Percentiles rank a stretch among this genome's conserved stretches.
Evolutionary conservation across 148 eudicot species (phyloP).

Genomic region (Silene uniflora): DNA sequence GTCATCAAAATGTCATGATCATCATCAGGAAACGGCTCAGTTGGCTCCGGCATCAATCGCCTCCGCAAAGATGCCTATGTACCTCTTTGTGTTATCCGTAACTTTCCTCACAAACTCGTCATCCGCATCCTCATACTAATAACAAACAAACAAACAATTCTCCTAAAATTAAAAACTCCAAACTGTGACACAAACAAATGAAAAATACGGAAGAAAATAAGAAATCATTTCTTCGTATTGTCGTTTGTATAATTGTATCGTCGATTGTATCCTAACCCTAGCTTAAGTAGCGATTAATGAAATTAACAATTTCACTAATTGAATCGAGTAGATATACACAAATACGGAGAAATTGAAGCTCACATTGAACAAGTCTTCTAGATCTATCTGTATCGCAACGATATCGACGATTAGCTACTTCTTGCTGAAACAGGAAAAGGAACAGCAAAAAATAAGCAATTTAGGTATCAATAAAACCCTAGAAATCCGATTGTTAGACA

Average conservation of each 20-base stretch:
- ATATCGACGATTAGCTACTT: slow-evolving; percentile 77
- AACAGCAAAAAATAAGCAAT: not conserved
- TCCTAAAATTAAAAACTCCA: slow-evolving; percentile 9
- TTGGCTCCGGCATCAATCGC: slow-evolving; percentile 96
- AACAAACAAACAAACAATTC: not conserved
- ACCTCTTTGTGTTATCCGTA: slow-evolving; percentile 75
- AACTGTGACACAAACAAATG: not conserved
- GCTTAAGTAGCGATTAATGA: no score
- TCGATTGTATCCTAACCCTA: no score
- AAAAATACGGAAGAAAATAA: not conserved
- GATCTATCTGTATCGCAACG: slow-evolving; percentile 78
- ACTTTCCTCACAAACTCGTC: slow-evolving; percentile 76
- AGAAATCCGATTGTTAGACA: slow-evolving; percentile 3
- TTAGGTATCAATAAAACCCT: not conserved
- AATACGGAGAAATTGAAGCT: not conserved
- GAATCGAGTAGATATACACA: no score
- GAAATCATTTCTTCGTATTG: no score
- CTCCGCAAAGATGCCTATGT: slow-evolving; percentile 70
- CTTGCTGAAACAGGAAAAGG: slow-evolving; percentile 55
- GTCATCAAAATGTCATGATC: slow-evolving; percentile 93
- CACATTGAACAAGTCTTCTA: slow-evolving; percentile 74
- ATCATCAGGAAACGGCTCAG: slow-evolving; percentile 85
- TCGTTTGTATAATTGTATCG: no score
- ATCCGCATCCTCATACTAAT: slow-evolving; percentile 84
- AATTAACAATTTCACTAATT: no score